Percentiles rank a stretch among this genome's conserved stretches.
phyloP scores from a whole-genome alignment of 202 grass and related monocot species.

The Hordeum pubiflorum region DNA sequence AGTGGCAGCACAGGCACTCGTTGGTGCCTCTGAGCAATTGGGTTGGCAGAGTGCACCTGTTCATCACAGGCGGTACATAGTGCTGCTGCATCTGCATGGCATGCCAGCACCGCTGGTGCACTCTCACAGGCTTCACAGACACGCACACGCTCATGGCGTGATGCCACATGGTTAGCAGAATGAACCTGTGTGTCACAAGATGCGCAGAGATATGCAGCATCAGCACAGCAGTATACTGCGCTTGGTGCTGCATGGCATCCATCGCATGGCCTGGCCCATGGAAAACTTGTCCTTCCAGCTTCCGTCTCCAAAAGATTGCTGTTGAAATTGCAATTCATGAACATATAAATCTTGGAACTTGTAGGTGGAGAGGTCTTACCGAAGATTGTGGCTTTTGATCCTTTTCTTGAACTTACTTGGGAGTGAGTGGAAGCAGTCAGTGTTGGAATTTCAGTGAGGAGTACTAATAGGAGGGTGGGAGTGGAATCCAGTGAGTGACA shows the following conservation, averaged over 20 bases:
- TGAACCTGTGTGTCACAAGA: constrained; percentile 63
- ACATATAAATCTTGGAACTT: constrained; percentile 1
- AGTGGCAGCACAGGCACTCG: constrained; percentile 50
- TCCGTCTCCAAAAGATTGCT: constrained; percentile 30
- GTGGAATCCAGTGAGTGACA: constrained; percentile 10
- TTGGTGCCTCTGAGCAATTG: constrained; percentile 48
- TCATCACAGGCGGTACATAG: constrained; percentile 56
- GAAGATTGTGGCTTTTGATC: not conserved
- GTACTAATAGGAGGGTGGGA: constrained; percentile 2
- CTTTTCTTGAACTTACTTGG: constrained; percentile 4
- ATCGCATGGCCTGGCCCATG: constrained; percentile 46
- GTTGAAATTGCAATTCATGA: constrained; percentile 46
- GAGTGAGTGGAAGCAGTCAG: not conserved
- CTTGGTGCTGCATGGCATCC: constrained; percentile 37
- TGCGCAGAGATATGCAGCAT: constrained; percentile 58
- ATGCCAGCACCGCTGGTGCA: constrained; percentile 35
- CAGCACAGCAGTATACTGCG: constrained; percentile 61
- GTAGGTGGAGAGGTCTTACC: constrained; percentile 1
- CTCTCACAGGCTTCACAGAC: constrained; percentile 60
- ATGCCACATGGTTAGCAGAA: constrained; percentile 43
- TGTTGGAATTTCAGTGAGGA: constrained; percentile 9
- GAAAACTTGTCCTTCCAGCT: not conserved
- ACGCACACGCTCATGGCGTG: constrained; percentile 60
- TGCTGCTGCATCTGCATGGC: constrained; percentile 41
- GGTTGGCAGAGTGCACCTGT: constrained; percentile 71